Conservation (phyloP, 2,329 filamentous ascomycete genomes). For the Fusarium sp. region DNA sequence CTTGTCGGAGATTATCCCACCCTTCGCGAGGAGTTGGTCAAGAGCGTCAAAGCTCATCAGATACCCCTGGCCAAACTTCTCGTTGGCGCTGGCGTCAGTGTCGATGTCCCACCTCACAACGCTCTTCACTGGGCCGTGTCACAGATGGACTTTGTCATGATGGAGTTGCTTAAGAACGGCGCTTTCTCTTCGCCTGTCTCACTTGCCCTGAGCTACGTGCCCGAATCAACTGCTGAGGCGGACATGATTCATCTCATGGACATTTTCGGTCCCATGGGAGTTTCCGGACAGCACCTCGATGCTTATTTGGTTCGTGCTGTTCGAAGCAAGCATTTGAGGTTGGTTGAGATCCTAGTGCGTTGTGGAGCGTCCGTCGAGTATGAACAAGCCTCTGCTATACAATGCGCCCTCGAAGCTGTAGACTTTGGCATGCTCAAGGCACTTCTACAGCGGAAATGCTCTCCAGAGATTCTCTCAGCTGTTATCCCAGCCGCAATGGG, state of each 20-base stretch:
- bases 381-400: constrained; percentile 5
- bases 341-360: not conserved
- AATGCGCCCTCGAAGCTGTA: not conserved
- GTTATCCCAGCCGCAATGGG: not conserved
- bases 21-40: constrained; percentile 14
- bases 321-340: not conserved
- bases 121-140: constrained; percentile 5
- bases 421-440: not conserved
- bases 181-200: not conserved
- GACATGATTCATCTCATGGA: constrained; percentile 5
- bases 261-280: constrained; percentile 2
- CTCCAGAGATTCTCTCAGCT: not conserved
- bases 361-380: constrained; percentile 12
- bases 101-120: constrained; percentile 5
- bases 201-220: not conserved
- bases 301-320: not conserved
- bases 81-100: not conserved
- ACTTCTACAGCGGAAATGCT: not conserved
- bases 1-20: not conserved
- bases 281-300: not conserved
- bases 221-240: not conserved
- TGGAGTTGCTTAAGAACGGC: constrained; percentile 3
- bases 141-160: not conserved
- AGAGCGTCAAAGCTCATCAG: not conserved
- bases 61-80: constrained; percentile 5